Percentiles rank a stretch among this genome's conserved stretches.
These are phyloP conservation scores for Stevia rebaudiana DNA, from an alignment of 140 eudicot genomes.

Conservation along the genomic window DNA sequence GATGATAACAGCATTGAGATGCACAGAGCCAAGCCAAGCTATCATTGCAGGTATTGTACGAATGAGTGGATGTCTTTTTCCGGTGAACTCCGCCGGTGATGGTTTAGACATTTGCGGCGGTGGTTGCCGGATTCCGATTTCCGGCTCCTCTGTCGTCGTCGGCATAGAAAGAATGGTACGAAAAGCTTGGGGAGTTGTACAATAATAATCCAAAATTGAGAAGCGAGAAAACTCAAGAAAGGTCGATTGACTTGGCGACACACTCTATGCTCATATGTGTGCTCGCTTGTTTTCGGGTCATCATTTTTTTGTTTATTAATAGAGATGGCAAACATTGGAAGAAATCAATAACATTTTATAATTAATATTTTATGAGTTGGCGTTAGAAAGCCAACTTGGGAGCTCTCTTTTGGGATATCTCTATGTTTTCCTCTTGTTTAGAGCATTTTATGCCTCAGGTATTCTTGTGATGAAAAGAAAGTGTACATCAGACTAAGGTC, in stretches of 20 bases:
- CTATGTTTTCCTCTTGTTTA: no score
- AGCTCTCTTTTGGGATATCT: no score
- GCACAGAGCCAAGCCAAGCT: constrained; percentile 66
- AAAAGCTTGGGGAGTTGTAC: constrained; percentile 13
- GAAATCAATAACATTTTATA: no score
- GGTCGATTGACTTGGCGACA: constrained; percentile 7
- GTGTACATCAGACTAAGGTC: no score
- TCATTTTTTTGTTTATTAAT: background rate
- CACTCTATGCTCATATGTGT: constrained; percentile 1
- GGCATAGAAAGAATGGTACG: constrained; percentile 27
- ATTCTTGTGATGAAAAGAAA: no score
- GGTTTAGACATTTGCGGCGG: constrained; percentile 14
- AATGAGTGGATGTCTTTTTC: constrained; percentile 22
- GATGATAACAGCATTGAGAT: constrained; percentile 39
- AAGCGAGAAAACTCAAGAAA: constrained; percentile 14
- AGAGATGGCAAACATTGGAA: background rate
- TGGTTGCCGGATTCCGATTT: constrained; percentile 17
- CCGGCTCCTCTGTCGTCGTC: constrained; percentile 6
- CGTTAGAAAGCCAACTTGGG: no score
- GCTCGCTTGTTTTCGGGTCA: background rate
- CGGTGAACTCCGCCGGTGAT: constrained; percentile 49
- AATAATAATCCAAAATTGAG: background rate
- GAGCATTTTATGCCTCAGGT: no score
- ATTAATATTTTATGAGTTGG: no score
- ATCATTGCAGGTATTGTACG: constrained; percentile 43